phyloP scores from a whole-genome alignment of 306 rosid species.

The Purshia tridentata region DNA sequence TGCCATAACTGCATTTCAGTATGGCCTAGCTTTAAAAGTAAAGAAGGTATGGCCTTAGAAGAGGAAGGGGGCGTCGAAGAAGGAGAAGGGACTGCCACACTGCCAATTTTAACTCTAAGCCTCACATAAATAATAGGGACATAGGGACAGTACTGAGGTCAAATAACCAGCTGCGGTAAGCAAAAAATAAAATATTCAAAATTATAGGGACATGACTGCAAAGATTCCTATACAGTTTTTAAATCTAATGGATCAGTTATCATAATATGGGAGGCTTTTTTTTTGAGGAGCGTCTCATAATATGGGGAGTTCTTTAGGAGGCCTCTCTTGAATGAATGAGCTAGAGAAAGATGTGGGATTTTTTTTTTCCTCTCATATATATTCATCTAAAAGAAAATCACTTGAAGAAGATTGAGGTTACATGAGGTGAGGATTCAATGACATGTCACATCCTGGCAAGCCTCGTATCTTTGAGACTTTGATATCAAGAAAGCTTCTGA shows the following conservation, averaged over 20 bases:
- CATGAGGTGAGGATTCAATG: not conserved
- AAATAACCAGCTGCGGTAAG: not conserved
- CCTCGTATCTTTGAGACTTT: not conserved
- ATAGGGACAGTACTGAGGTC: not conserved
- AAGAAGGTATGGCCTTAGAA: not conserved
- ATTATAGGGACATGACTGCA: slow-evolving; percentile 17
- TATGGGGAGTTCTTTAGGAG: not conserved
- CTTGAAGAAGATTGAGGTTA: not conserved
- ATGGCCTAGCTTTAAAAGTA: not conserved
- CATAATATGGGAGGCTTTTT: not conserved
- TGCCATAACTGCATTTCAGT: not conserved
- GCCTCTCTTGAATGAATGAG: not conserved
- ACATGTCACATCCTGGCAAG: not conserved
- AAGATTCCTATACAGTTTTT: slow-evolving; percentile 13
- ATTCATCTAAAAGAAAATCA: too few species aligned
- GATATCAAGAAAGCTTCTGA: not conserved
- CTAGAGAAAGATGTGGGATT: too few species aligned
- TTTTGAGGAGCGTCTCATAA: not conserved
- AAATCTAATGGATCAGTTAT: not conserved
- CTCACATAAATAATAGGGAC: not conserved
- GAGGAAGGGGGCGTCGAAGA: not conserved
- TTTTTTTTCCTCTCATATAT: too few species aligned
- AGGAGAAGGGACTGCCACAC: not conserved
- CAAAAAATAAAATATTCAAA: slow-evolving; percentile 8
- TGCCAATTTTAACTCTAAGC: not conserved